Conservation (phyloP, 2,329 filamentous ascomycete genomes). For the Trichoderma sp. region DNA sequence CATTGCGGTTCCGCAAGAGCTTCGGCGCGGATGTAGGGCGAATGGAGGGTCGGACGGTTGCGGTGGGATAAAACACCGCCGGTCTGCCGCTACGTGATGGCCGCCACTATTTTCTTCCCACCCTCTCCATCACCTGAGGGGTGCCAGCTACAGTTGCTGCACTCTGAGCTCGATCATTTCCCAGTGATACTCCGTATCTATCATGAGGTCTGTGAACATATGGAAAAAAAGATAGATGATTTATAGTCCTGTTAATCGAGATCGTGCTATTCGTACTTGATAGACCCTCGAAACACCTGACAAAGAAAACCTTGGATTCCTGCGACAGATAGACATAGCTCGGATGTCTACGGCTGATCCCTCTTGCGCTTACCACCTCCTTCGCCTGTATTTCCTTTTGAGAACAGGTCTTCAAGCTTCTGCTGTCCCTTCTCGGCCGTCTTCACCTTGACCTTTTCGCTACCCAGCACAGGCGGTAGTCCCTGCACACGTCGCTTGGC, state of each 20-base stretch:
- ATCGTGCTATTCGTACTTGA: no score
- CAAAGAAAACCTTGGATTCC: background rate
- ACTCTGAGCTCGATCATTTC: no score
- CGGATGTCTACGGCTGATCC: background rate
- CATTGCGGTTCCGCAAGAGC: background rate
- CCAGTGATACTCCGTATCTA: no score
- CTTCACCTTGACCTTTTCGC: background rate
- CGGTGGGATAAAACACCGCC: no score
- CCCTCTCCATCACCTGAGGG: no score
- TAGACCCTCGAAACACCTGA: background rate
- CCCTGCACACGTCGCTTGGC: background rate
- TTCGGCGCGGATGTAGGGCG: background rate
- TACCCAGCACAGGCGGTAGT: background rate
- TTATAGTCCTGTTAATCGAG: no score
- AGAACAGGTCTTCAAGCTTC: constrained; percentile 1
- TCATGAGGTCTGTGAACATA: no score
- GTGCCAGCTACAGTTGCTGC: no score
- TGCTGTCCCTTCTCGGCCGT: background rate
- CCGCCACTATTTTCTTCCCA: no score
- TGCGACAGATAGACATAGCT: background rate
- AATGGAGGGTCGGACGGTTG: no score
- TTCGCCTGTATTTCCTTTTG: background rate
- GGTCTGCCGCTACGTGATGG: no score
- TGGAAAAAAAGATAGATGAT: no score
- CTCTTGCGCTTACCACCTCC: background rate